These are phyloP conservation scores for Blastobotrys buckinghamii DNA, from an alignment of 1,139 yeast species.

Conservation along the genomic window DNA sequence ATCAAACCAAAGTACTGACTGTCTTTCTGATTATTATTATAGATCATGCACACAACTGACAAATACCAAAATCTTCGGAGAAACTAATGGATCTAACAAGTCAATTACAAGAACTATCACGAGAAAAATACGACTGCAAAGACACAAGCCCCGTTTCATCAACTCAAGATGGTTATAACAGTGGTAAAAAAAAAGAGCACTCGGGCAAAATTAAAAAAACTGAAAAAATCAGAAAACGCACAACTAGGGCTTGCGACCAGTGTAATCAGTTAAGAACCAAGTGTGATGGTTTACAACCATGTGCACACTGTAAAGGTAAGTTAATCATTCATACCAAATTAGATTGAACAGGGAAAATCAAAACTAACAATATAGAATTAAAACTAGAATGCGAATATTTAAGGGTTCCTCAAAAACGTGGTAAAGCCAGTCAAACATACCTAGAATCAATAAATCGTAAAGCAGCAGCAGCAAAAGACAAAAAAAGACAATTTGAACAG, in stretches of 20 bases:
- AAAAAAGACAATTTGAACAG: not conserved
- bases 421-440: constrained; percentile 33
- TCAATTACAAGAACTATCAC: too few relatives aligned
- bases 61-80: too few relatives aligned
- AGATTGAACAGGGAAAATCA: not conserved
- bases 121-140: not conserved
- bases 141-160: not conserved
- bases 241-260: constrained; percentile 38
- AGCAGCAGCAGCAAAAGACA: constrained; percentile 10
- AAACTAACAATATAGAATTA: constrained; percentile 15
- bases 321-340: not conserved
- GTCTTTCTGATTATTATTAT: too few relatives aligned
- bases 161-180: too few relatives aligned
- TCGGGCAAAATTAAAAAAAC: not conserved
- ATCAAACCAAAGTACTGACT: too few relatives aligned
- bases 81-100: too few relatives aligned
- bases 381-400: constrained; percentile 34
- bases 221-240: constrained; percentile 21
- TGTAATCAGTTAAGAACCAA: constrained; percentile 39
- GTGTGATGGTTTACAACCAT: constrained; percentile 39
- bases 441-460: constrained; percentile 13
- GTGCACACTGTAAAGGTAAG: constrained; percentile 34
- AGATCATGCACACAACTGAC: too few relatives aligned
- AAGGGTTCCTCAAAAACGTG: constrained; percentile 37
- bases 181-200: not conserved